Conservation (phyloP, 768 basidiomycete species). For the Candolleomyces eurysporus region DNA sequence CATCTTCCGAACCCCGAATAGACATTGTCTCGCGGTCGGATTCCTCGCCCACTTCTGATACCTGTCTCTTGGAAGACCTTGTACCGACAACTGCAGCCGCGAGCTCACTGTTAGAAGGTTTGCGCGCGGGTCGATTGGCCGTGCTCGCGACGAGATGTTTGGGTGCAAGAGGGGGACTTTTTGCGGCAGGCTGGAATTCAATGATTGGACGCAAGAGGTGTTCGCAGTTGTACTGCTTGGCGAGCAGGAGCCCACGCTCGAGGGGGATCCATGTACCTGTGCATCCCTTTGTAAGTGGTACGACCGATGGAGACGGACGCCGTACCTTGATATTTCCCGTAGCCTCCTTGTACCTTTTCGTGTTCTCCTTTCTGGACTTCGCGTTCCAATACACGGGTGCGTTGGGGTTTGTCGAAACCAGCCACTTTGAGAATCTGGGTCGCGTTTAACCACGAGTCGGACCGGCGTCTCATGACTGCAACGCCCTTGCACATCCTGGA, state of each 20-base stretch:
- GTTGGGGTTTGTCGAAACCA: constrained; percentile 97
- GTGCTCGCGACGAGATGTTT: constrained; percentile 88
- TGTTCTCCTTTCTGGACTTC: constrained; percentile 99
- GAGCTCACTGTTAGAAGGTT: constrained; percentile 38
- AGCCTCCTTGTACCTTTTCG: constrained; percentile 99
- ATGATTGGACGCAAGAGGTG: constrained; percentile 85
- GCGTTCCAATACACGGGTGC: constrained; percentile 94
- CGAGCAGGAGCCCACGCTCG: constrained; percentile 80
- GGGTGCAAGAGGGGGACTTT: constrained; percentile 92
- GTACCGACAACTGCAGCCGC: constrained; percentile 45
- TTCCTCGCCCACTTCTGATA: constrained; percentile 48
- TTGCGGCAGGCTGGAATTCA: constrained; percentile 86
- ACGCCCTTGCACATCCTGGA: constrained; percentile 91
- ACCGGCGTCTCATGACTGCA: constrained; percentile 95
- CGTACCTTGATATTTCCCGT: constrained; percentile 98
- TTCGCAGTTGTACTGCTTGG: constrained; percentile 94
- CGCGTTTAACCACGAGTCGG: constrained; percentile 98
- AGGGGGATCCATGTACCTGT: constrained; percentile 98
- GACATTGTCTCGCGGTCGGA: constrained; percentile 65
- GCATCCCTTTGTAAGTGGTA: constrained; percentile 12
- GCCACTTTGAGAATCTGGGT: constrained; percentile 99
- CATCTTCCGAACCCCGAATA: constrained; percentile 79
- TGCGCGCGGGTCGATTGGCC: constrained; percentile 47
- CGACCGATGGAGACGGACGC: constrained; percentile 13
- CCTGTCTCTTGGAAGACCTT: constrained; percentile 59